These are phyloP conservation scores for Thraustotheca clavata DNA, from an alignment of 352 stramenopile species.

Conservation along the genomic window DNA sequence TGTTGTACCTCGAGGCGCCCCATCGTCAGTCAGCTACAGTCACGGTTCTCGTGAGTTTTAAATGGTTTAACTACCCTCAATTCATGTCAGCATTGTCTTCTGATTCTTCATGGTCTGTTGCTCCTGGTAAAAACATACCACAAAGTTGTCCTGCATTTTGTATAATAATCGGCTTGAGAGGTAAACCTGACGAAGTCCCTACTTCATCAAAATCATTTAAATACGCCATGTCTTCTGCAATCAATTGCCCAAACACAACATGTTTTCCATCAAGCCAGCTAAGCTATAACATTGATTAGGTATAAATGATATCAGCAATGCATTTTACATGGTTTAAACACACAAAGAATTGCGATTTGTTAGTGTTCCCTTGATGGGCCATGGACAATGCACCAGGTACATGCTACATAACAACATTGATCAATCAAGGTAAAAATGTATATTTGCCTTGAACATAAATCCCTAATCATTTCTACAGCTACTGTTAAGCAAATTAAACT, in stretches of 20 bases:
- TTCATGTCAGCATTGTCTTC: background rate
- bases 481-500: constrained; percentile 2
- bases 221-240: constrained; percentile 50
- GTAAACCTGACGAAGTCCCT: constrained; percentile 42
- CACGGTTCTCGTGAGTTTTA: constrained; percentile 14
- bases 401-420: constrained; percentile 68
- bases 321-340: constrained; percentile 64
- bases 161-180: constrained; percentile 40
- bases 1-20: background rate
- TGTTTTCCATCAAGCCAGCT: constrained; percentile 96
- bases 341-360: constrained; percentile 99
- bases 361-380: constrained; percentile 95
- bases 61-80: background rate
- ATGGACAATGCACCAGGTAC: constrained; percentile 93
- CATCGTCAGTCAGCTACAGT: background rate
- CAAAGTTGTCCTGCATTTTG: constrained; percentile 47
- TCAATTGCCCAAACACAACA: constrained; percentile 97
- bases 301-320: background rate
- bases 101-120: background rate
- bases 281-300: constrained; percentile 11
- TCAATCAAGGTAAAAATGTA: background rate
- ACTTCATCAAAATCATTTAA: constrained; percentile 36
- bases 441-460: constrained; percentile 61
- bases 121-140: constrained; percentile 1
- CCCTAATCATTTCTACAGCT: constrained; percentile 46